Base-by-base conservation (phyloP, 306 rosid genomes). In the Cucumis melo region DNA sequence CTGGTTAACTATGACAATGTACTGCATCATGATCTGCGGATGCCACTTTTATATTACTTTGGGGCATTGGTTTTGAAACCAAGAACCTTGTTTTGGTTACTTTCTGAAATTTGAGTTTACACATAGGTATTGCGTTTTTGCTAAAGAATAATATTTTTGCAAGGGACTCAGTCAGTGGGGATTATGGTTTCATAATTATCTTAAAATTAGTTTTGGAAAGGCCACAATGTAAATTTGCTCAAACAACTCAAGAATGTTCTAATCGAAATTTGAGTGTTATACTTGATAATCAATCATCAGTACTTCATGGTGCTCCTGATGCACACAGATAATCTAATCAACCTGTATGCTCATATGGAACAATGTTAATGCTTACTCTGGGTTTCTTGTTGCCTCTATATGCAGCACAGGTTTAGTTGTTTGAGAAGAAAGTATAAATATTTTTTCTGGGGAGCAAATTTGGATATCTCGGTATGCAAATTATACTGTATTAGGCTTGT, bases 381-480 rank as follows among this genome's bases (percentile, higher is more conserved):
- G 58, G 24, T 50, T 27, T 71, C 46, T 63, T 42, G 82, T 83
- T 67, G 77, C 75, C 84, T 79, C 67, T 24, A 75, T 80, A 54
- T 32, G 36, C 68, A 56, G 56, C 81, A 63, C 97, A 93, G 98
- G 84, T 93, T 93, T 84, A 90, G 96, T 85, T 93, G 98, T 84
- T 81, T 85, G 82, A 86, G 97, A 87, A 88, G 98, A 86, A 90
- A 90, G 77, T 93, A 93, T 74, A 86, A 81, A 81, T 93, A 93
- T 83, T 91, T 93, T 77, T 93, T 93, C 81, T 93, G 98, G 98
- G 85, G 85, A 41, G 91, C 87, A 67, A 83, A 86, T 73, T 85
- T 91, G 87, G 83, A 90, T 84, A 75, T 88, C 80, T 75, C 0
- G 87, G 98, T 88, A 85, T 36, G 87, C 56, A 54, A 29, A 74